phyloP scores from a whole-genome alignment of 192 early-diverging fungal genomes.

The Powellomyces hirtus region DNA sequence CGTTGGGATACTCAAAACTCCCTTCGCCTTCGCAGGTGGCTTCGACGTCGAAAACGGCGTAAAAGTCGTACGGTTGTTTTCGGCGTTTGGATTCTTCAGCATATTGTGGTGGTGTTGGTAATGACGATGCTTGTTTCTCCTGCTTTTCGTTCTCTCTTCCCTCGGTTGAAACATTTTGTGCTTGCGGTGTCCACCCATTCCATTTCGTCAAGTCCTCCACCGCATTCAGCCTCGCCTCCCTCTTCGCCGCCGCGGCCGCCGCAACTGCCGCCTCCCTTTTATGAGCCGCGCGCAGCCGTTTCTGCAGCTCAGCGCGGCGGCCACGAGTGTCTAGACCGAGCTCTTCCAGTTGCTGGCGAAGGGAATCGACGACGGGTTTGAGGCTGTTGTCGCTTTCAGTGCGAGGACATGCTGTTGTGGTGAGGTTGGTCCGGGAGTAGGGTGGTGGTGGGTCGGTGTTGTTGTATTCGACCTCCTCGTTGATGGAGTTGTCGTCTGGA shows the following conservation, averaged over 20 bases:
- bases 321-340: conserved; percentile 49
- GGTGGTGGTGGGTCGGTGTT: too few species aligned
- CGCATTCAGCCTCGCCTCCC: background rate
- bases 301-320: conserved; percentile 43
- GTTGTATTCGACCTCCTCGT: too few species aligned
- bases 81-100: too few species aligned
- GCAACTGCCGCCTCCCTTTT: conserved; percentile 24
- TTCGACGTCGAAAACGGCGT: conserved; percentile 77
- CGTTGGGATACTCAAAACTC: conserved; percentile 64
- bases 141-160: too few species aligned
- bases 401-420: too few species aligned
- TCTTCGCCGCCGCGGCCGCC: background rate
- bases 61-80: conserved; percentile 61
- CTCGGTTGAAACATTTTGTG: background rate
- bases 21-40: conserved; percentile 69
- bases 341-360: conserved; percentile 38
- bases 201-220: background rate
- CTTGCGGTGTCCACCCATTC: background rate
- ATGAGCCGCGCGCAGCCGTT: conserved; percentile 41
- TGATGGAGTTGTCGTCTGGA: too few species aligned
- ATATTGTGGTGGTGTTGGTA: background rate
- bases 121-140: background rate
- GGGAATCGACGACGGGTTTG: conserved; percentile 37
- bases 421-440: too few species aligned
- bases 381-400: too few species aligned